Evolutionary conservation across 768 basidiomycete species (phyloP), one percentile per base, ranked within the genome.

Genomic region (Boletus reticulatus): DNA sequence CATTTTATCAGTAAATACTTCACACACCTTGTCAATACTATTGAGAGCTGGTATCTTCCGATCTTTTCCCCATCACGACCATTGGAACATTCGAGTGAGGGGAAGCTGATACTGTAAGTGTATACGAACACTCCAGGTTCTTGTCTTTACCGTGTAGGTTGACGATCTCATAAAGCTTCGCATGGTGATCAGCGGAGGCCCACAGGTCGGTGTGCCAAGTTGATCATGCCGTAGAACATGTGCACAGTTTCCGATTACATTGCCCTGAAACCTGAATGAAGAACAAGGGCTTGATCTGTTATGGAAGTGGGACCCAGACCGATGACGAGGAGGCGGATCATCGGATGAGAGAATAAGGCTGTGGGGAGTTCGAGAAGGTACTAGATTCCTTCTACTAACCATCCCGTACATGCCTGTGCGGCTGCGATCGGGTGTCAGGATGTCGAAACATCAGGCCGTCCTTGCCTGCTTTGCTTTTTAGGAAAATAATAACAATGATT

Each of bases 11-110:
- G 20, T 19, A 34, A 17, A 41, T 44, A 49, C 45, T 51, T 61
- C 45, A 55, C 52, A 37, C 39, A 60, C 43, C 47, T 50, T 41
- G 27, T 55, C 19, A n/a, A 12, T 27, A 50, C 36, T 41, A 32
- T 37, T 20, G 19, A 47, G 44, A 49, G 22, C n/a, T 37, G 32
- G 49, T 39, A 36, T 24, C 37, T 42, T 43, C 45, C 29, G 9
- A 29, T 29, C 29, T 13, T 48, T 47, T 29, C 27, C 29, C 32
- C 32, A 43, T 48, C 50, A 24, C 34, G 36, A 19, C 32, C 24
- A 10, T 14, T 50, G 17, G 24, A 38, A 7, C 29, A 13, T 17
- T 39, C 0, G 11, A 29, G 16, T n/a, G 20, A 34, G 37, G 38
- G 10, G n/a, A 29, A 29, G 29, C 29, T 29, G 29, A 29, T 29